Evolutionary conservation across 2,329 filamentous ascomycete genomes (phyloP).

Genomic region (Hymenoscyphus fraxineus): DNA sequence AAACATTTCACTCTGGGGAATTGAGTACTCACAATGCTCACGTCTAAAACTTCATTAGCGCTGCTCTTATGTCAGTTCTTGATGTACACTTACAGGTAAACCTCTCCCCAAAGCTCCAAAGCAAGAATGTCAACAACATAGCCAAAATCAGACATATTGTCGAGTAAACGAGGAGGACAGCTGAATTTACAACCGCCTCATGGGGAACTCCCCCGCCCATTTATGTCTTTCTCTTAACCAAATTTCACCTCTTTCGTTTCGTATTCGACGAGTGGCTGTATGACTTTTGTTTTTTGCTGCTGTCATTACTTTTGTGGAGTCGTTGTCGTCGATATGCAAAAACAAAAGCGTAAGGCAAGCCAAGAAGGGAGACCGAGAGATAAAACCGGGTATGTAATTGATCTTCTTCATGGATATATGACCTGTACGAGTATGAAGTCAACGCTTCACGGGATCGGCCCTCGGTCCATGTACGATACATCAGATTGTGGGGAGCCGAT

Average conservation of each 20-base stretch:
- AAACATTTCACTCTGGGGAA: too few relatives aligned
- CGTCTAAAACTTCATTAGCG: slow-evolving; percentile 21
- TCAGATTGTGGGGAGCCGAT: neutral
- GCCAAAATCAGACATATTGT: slow-evolving; percentile 26
- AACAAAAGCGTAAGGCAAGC: neutral
- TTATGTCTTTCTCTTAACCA: neutral
- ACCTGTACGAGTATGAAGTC: slow-evolving; percentile 1
- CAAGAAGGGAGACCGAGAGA: neutral
- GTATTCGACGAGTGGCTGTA: neutral
- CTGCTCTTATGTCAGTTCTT: neutral
- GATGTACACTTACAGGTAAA: slow-evolving; percentile 28
- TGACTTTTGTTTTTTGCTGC: neutral
- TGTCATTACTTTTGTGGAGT: neutral
- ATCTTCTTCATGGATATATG: slow-evolving; percentile 11
- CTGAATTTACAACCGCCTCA: slow-evolving; percentile 27
- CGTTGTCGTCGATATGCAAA: neutral
- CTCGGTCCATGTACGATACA: neutral
- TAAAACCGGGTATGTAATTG: neutral
- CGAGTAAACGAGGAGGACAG: slow-evolving; percentile 32
- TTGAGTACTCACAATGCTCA: slow-evolving; percentile 20
- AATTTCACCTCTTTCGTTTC: neutral
- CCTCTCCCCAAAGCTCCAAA: slow-evolving; percentile 33
- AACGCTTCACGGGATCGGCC: slow-evolving; percentile 5
- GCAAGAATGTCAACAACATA: slow-evolving; percentile 26
- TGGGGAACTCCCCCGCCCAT: slow-evolving; percentile 25